Base-by-base conservation (phyloP, 2,329 filamentous ascomycete genomes). In the Pseudogymnoascus sp. region DNA sequence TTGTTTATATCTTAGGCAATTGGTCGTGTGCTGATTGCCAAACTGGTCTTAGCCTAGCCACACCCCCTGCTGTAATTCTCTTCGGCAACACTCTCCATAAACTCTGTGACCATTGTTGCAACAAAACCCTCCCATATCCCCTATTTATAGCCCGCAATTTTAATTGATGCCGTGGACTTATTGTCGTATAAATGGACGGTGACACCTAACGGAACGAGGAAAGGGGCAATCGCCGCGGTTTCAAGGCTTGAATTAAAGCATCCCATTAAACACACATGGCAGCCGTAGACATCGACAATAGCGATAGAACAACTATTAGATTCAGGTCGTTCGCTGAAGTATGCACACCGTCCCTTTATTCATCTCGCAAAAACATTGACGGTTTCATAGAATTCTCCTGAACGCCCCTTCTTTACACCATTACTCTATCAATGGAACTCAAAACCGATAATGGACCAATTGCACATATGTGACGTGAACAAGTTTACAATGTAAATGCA, bases 201-300 rank as follows among this genome's bases (percentile, higher is more conserved):
- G 79, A 66, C 84, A 87, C 67, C 85, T 85, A 11, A 82, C 85
- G 6, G 82, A 5, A 86, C 78, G 64, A 82, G 87, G 1, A 88
- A 75, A 0, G 83, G 82, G 6, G 82, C 80, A 4, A 87, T 78
- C 60, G 87, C 82, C 28, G 83, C 84, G 6, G 22, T 39, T 50
- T 50, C 41, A 7, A 50, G 28, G 41, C 14, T 47, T 22, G 7
- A 47, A 7, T 28, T 47, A 28, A 7, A 47, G 28, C 22, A 47
- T 47, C 14, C 41, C 41, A 47, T 15, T 47, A 22, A 47, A 47
- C 7, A 14, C 41, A 47, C 28, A 22, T 18, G 41, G 22, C 22
- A 28, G 41, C 22, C 41, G 41, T 47, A 25, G 7, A 47, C 3
- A 47, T 28, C 22, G 41, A 22, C 6, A 47, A 47, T 15, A 47